These are phyloP conservation scores for Mycosphaerelloides madeirae DNA, from an alignment of 2,329 filamentous ascomycete genomes.

Conservation along the genomic window DNA sequence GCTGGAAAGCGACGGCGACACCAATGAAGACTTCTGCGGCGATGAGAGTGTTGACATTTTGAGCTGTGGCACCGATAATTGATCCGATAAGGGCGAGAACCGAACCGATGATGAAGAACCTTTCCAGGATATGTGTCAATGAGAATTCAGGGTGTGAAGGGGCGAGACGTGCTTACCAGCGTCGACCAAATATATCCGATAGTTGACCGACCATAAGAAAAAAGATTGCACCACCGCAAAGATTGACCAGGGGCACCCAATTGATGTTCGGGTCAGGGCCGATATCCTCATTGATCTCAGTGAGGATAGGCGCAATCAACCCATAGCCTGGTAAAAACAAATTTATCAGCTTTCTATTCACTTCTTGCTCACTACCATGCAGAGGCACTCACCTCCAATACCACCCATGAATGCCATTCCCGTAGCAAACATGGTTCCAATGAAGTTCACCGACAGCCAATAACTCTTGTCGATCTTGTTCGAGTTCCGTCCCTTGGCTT, in stretches of 20 bases:
- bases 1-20: conserved; percentile 36
- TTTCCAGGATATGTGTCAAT: not conserved
- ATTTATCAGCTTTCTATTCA: not conserved
- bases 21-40: conserved; percentile 33
- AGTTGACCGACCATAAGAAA: conserved; percentile 37
- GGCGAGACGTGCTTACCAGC: conserved; percentile 19
- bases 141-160: not conserved
- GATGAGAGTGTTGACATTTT: conserved; percentile 26
- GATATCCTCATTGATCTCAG: conserved; percentile 35
- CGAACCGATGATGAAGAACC: conserved; percentile 34
- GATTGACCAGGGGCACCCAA: conserved; percentile 35
- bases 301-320: conserved; percentile 22
- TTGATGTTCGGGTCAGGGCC: conserved; percentile 37
- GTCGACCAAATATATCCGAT: conserved; percentile 37
- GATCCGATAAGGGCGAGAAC: conserved; percentile 33
- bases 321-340: conserved; percentile 16
- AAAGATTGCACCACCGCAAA: conserved; percentile 33
- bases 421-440: conserved; percentile 24
- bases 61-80: conserved; percentile 32
- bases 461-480: conserved; percentile 22
- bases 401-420: conserved; percentile 26
- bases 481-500: conserved; percentile 21
- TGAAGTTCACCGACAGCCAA: conserved; percentile 24
- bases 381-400: conserved; percentile 24
- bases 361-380: too few species aligned